A percentile compares a stretch with the other conserved stretches of the same genome.
Conservation (phyloP, 1,139 yeast genomes). For the Keqinozyma sinolaborantium region DNA sequence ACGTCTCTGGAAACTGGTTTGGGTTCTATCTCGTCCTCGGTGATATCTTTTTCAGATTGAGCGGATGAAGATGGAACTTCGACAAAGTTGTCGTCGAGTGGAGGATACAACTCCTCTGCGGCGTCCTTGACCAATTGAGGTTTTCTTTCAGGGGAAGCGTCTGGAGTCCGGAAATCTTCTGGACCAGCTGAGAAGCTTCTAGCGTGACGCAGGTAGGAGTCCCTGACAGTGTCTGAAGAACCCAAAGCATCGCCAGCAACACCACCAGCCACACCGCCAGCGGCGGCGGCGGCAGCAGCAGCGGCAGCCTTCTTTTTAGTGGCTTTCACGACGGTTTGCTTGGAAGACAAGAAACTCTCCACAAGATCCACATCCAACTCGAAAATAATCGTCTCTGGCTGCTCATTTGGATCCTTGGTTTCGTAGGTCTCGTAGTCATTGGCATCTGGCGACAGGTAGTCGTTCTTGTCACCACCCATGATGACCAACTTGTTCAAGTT, state of each 20-base stretch:
- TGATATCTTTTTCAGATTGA: conserved; percentile 18
- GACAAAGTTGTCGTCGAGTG: conserved; percentile 22
- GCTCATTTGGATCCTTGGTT: conserved; percentile 44
- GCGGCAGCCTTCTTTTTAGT: conserved; percentile 10
- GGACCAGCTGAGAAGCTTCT: conserved; percentile 40
- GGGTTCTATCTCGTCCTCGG: conserved; percentile 12
- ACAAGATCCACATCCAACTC: conserved; percentile 51
- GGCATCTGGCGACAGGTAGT: conserved; percentile 41
- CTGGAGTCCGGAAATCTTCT: conserved; percentile 44
- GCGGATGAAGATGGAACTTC: conserved; percentile 26
- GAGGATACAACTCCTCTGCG: conserved; percentile 1
- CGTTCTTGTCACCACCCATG: conserved; percentile 90
- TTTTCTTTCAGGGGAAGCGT: conserved; percentile 31
- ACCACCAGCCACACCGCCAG: conserved; percentile 3
- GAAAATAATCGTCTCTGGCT: conserved; percentile 56
- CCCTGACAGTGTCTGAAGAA: conserved; percentile 12
- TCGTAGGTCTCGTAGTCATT: conserved; percentile 45
- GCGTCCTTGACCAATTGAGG: background rate
- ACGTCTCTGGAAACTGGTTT: conserved; percentile 1
- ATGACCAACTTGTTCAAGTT: conserved; percentile 67
- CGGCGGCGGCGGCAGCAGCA: conserved; percentile 13
- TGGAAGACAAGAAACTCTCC: conserved; percentile 27
- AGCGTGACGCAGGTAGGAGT: conserved; percentile 30
- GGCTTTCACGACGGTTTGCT: conserved; percentile 14
- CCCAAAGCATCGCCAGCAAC: conserved; percentile 3